Base-by-base conservation (phyloP, 257 asterid species). In the Nemophila menziesii region DNA sequence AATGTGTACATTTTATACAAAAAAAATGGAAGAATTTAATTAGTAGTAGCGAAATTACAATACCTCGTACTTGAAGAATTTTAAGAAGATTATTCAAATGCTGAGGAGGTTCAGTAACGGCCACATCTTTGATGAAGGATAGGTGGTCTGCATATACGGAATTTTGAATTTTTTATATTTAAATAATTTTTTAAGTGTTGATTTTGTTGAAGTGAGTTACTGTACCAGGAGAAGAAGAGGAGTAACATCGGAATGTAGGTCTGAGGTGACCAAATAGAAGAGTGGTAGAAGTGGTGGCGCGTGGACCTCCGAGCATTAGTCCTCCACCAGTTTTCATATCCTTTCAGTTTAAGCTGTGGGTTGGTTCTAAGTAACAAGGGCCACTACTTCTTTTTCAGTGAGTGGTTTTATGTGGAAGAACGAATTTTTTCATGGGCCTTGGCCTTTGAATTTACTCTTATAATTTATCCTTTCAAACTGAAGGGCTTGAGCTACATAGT, bases 51-150 rank as follows among this genome's bases (percentile, higher is more conserved):
- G 33, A 26, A 26, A 5, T 26, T 26, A 26, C 10, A 29, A 29
- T 29, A 84, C 95, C 98, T 81, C 80, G 72, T 65, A 67, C 71
- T 79, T 77, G 79, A 60, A 85, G 94, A 61, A 89, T 65, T 58
- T 58, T 74, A 58, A 89, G 74, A 17, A 89, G 94, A 69, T 72
- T 67, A 49, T 60, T 74, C 92, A 89, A 74, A 69, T 81, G 79
- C 73, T 72, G 74, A 8, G 98, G 98, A 13, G 96, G 92, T 46
- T 81, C 67, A 24, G 81, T 51, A 39, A 70, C 82, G 34, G 94
- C 94, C 11, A 85, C 80, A 51, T 81, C 87, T 64, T 71, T 78
- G 27, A 84, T 78, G 57, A 80, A 89, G 7, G 78, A 63, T 16
- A 60, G 70, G 58, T 89, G 96, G 47, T 78, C 96, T 84, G 73